A percentile compares a stretch with the other conserved stretches of the same genome.
Evolutionary conservation across 2,329 filamentous ascomycete genomes (phyloP).

Genomic region (Leptographium radiaticola): DNA sequence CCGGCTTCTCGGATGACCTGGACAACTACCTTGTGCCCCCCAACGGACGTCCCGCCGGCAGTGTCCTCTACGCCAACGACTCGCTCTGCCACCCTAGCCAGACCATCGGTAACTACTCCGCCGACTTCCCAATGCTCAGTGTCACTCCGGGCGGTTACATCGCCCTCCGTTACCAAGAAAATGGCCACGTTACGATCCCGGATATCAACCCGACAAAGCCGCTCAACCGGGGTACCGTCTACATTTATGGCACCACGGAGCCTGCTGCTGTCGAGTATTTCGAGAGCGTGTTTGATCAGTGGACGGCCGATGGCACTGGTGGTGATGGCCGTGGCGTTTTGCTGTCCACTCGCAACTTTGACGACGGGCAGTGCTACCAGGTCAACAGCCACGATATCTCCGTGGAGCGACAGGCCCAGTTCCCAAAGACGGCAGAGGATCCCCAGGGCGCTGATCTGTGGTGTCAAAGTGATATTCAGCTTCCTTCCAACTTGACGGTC

Average conservation of each 20-base stretch:
- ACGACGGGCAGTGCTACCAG: slow-evolving; percentile 86
- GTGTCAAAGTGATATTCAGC: slow-evolving; percentile 70
- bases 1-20: slow-evolving; percentile 42
- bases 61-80: slow-evolving; percentile 33
- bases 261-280: slow-evolving; percentile 37
- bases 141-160: slow-evolving; percentile 48
- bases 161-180: slow-evolving; percentile 58
- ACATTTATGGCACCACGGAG: slow-evolving; percentile 56
- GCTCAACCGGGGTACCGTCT: slow-evolving; percentile 56
- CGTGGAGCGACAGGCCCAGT: slow-evolving; percentile 40
- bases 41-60: slow-evolving; percentile 31
- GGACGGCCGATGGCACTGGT: slow-evolving; percentile 69
- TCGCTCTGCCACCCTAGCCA: slow-evolving; percentile 53
- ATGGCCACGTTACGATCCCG: slow-evolving; percentile 58
- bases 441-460: slow-evolving; percentile 47
- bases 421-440: slow-evolving; percentile 35
- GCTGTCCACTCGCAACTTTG: slow-evolving; percentile 66
- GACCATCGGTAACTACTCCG: slow-evolving; percentile 42
- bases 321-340: slow-evolving; percentile 68
- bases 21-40: slow-evolving; percentile 52
- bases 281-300: slow-evolving; percentile 57
- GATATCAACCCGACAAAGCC: slow-evolving; percentile 45
- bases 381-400: slow-evolving; percentile 49
- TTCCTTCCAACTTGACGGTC: slow-evolving; percentile 52
- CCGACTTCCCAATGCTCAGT: slow-evolving; percentile 47